phyloP scores from a whole-genome alignment of 495 filamentous ascomycete species.

The Tuber calosporum region DNA sequence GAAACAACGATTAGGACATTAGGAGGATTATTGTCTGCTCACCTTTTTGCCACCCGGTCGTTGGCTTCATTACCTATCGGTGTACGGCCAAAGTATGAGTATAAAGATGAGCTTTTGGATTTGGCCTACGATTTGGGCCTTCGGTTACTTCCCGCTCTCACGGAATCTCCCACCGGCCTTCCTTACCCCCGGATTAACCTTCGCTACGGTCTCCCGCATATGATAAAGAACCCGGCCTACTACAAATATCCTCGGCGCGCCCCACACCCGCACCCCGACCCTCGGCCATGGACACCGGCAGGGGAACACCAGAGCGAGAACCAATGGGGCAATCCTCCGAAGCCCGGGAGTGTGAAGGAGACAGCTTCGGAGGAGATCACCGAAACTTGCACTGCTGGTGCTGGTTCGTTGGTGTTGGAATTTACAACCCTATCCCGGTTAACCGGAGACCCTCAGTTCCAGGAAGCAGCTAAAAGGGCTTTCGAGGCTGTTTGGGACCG shows the following conservation, averaged over 20 bases:
- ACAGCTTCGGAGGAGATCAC: slow-evolving; percentile 62
- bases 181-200: slow-evolving; percentile 95
- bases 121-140: slow-evolving; percentile 76
- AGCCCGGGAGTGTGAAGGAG: slow-evolving; percentile 32
- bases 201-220: slow-evolving; percentile 69
- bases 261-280: slow-evolving; percentile 49
- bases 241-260: slow-evolving; percentile 48
- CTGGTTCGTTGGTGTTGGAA: slow-evolving; percentile 86
- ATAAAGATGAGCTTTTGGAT: slow-evolving; percentile 80
- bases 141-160: slow-evolving; percentile 82
- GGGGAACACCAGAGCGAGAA: slow-evolving; percentile 33
- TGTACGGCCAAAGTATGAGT: slow-evolving; percentile 53
- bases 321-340: slow-evolving; percentile 31
- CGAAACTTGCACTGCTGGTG: slow-evolving; percentile 92
- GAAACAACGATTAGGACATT: slow-evolving; percentile 93
- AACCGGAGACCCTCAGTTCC: slow-evolving; percentile 77
- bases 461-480: slow-evolving; percentile 78
- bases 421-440: slow-evolving; percentile 84
- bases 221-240: slow-evolving; percentile 47
- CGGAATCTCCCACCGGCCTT: slow-evolving; percentile 72
- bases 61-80: slow-evolving; percentile 21
- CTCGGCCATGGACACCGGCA: slow-evolving; percentile 29
- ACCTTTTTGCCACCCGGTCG: slow-evolving; percentile 85
- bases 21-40: slow-evolving; percentile 83
- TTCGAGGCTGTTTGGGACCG: slow-evolving; percentile 93